Evolutionary conservation across 345 rosid species (phyloP).

Genomic region (Lepidium aucheri): DNA sequence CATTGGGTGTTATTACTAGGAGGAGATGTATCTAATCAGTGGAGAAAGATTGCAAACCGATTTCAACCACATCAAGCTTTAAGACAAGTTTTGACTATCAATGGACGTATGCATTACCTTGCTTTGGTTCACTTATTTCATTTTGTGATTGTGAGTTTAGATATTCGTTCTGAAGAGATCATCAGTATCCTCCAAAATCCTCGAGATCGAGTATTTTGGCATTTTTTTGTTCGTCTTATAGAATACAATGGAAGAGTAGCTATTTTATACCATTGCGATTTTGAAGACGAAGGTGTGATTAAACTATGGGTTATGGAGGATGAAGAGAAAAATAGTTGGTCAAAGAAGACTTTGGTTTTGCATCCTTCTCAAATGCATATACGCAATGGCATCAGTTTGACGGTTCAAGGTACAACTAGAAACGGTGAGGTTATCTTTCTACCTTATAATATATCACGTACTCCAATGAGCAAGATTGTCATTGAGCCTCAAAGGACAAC

Average conservation of each 20-base stretch:
- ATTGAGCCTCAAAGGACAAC: no score
- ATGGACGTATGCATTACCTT: slow-evolving; percentile 3
- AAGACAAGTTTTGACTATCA: no score
- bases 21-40: not conserved
- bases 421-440: not conserved
- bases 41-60: not conserved
- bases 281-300: not conserved
- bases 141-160: no score
- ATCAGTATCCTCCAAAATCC: no score
- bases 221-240: no score
- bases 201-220: no score
- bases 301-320: not conserved
- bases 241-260: no score
- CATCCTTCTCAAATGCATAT: not conserved
- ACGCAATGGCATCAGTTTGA: not conserved
- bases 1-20: slow-evolving; percentile 10
- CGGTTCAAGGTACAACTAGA: not conserved
- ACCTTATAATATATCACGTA: no score
- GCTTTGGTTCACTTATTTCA: not conserved
- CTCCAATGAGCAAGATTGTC: not conserved
- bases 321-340: not conserved
- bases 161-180: no score
- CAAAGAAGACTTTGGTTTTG: not conserved
- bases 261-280: no score
- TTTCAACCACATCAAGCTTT: no score